Base-by-base conservation (phyloP, 2,329 filamentous ascomycete species). In the Aureobasidium pullulans region DNA sequence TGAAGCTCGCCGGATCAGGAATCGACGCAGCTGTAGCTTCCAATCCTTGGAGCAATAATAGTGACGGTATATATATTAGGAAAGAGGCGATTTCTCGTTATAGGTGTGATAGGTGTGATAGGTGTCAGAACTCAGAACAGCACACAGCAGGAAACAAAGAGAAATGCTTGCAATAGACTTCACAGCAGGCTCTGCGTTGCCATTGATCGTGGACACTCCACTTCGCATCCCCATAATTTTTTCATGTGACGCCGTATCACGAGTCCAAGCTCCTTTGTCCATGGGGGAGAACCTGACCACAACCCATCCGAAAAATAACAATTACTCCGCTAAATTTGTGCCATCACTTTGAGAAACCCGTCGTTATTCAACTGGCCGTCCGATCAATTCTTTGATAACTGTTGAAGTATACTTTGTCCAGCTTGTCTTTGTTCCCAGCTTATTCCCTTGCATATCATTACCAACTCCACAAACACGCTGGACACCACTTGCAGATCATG, bases 191-290 rank as follows among this genome's bases (percentile, higher is more conserved):
- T 54, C 50, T 54, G 39, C 50, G 7, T 54, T 8, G 37, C 32
- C 37, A 42, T 42, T 43, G 23, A 42, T 34, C 23, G 34, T 54
- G 31, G 28, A 43, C 50, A 29, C 49, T 54, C 50, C 50, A 52
- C 47, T 49, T 49, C 34, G 36, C 7, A 54, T 42, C 50, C 39
- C 50, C 50, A 54, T 42, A 42, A 29, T 54, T 54, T 54, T 54
- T 54, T 54, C 50, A 54, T 43, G 50, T 42, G 50, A 43, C 39
- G 39, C 23, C 39, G 39, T n/a, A 43, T 42, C 50, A 54, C 28
- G 43, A 23, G 50, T 54, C 50, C 50, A 54, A 54, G 50, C 50
- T 54, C 43, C 50, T 8, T 42, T 42, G 37, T 32, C 32, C 39
- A 28, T 19, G 13, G 32, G 47, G 46, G 46, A 34, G 19, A 19